phyloP scores from a whole-genome alignment of 2,329 filamentous ascomycete species.

The Aureobasidium namibiae region DNA sequence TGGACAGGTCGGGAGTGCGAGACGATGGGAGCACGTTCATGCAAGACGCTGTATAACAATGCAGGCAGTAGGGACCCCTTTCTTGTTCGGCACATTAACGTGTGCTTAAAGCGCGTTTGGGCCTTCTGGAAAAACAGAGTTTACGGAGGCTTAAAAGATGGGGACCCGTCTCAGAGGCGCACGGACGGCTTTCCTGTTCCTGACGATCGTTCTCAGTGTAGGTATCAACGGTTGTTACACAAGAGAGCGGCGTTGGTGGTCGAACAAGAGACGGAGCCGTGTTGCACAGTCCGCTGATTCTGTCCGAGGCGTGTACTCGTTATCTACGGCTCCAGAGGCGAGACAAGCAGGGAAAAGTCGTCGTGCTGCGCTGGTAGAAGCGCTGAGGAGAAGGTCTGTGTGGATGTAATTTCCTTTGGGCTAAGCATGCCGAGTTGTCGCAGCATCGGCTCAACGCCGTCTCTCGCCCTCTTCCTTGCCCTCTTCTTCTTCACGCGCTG shows the following conservation, averaged over 20 bases:
- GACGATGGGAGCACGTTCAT: not conserved
- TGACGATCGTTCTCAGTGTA: constrained; percentile 8
- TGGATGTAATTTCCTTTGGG: constrained; percentile 7
- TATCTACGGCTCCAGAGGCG: not conserved
- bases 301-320: not conserved
- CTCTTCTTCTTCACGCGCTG: constrained; percentile 9
- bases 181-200: not conserved
- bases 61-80: constrained; percentile 5
- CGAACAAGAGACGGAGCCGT: not conserved
- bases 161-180: not conserved
- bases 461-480: not conserved
- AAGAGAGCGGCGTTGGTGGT: not conserved
- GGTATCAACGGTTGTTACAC: constrained; percentile 8
- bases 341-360: not conserved
- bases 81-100: constrained; percentile 1
- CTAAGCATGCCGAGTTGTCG: constrained; percentile 2
- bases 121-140: constrained; percentile 11
- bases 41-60: not conserved
- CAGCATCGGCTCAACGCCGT: constrained; percentile 9
- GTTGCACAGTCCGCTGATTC: not conserved
- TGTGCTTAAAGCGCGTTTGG: constrained; percentile 2
- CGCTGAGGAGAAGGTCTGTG: constrained; percentile 1
- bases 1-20: too few species aligned
- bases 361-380: not conserved
- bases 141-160: constrained; percentile 9